Conservation (phyloP, 75 land plant genomes). For the Cupressus sempervirens region DNA sequence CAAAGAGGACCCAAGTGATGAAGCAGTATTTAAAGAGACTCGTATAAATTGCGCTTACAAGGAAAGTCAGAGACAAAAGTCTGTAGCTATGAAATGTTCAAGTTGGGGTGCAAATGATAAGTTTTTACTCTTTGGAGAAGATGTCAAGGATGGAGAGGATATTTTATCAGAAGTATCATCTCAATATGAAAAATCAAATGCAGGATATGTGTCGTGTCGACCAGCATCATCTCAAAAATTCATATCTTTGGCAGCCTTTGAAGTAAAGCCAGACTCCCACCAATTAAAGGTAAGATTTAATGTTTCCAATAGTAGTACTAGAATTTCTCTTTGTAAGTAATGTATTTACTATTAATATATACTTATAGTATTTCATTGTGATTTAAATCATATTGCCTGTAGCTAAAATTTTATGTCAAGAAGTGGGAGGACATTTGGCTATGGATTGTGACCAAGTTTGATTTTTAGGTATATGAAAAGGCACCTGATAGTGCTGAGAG, state of each 20-base stretch:
- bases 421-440: background rate
- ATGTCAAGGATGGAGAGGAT: conserved; percentile 42
- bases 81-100: conserved; percentile 30
- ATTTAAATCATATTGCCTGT: background rate
- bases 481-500: background rate
- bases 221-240: conserved; percentile 49
- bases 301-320: background rate
- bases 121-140: conserved; percentile 22
- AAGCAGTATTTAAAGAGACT: conserved; percentile 12
- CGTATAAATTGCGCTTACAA: conserved; percentile 48
- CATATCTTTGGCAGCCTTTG: background rate
- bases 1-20: conserved; percentile 59
- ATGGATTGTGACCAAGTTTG: background rate
- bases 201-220: conserved; percentile 26
- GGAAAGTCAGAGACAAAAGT: conserved; percentile 40
- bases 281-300: conserved; percentile 24
- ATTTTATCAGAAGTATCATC: conserved; percentile 62
- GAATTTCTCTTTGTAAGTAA: background rate
- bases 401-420: background rate
- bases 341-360: too few species aligned
- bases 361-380: background rate
- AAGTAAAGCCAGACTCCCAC: background rate
- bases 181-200: conserved; percentile 28
- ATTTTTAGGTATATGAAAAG: conserved; percentile 6
- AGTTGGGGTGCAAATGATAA: conserved; percentile 15